These are phyloP conservation scores for Aschersonia sp. DNA, from an alignment of 2,329 filamentous ascomycete species.

Conservation along the genomic window DNA sequence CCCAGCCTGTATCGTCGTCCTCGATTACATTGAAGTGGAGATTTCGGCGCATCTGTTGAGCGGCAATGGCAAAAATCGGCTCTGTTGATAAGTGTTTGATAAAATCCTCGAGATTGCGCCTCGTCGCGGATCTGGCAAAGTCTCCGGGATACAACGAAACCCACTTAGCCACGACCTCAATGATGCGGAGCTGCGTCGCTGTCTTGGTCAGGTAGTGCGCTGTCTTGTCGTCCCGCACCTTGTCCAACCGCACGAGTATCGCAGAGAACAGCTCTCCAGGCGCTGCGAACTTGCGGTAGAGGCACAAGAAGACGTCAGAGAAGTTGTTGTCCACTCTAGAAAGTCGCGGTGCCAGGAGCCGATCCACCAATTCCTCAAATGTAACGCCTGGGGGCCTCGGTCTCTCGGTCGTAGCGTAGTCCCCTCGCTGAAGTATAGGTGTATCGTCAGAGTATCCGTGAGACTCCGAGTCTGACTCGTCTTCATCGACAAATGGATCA, in stretches of 20 bases:
- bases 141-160: slow-evolving; percentile 82
- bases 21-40: slow-evolving; percentile 59
- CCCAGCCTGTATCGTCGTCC: slow-evolving; percentile 89
- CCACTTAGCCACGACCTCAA: slow-evolving; percentile 80
- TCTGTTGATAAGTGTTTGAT: slow-evolving; percentile 59
- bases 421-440: slow-evolving; percentile 50
- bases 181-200: slow-evolving; percentile 66
- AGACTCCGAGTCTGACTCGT: slow-evolving; percentile 56
- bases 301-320: slow-evolving; percentile 71
- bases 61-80: slow-evolving; percentile 70
- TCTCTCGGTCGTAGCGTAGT: slow-evolving; percentile 41
- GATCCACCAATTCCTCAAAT: slow-evolving; percentile 67
- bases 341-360: slow-evolving; percentile 68
- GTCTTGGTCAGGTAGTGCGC: slow-evolving; percentile 62
- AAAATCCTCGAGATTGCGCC: slow-evolving; percentile 59
- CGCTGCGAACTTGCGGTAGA: slow-evolving; percentile 87
- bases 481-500: slow-evolving; percentile 50
- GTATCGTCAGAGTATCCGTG: slow-evolving; percentile 52
- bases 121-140: slow-evolving; percentile 67
- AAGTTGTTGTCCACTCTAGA: slow-evolving; percentile 86
- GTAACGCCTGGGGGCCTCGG: slow-evolving; percentile 36
- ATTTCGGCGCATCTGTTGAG: slow-evolving; percentile 70
- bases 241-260: slow-evolving; percentile 63
- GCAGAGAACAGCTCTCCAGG: slow-evolving; percentile 65
- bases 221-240: slow-evolving; percentile 48